Evolutionary conservation across 495 filamentous ascomycete genomes (phyloP), one percentile per base, ranked within the genome.

Genomic region (Podospora anserina): DNA sequence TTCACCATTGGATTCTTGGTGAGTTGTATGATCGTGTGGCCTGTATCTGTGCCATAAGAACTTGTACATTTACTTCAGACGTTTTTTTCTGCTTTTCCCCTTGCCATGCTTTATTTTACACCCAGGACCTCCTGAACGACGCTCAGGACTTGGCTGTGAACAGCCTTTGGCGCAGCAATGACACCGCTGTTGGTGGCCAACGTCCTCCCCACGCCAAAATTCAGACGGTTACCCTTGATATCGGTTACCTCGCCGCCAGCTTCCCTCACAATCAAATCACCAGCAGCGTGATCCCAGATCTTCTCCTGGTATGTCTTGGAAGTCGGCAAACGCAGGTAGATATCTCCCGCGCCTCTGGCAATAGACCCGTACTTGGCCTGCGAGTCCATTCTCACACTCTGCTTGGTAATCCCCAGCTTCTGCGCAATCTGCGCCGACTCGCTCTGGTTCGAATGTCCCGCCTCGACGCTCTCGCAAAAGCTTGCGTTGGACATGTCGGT

Each of bases 241-340:
- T 97, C 95, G 19, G 91, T 96, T 44, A 99, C 95, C 74, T 90
- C 83, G 27, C 94, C 96, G 61, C 96, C 95, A 4, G 96, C 93
- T 79, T 99, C 95, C 61, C 93, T 86, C 13, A 97, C 93, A 72
- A 99, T 94, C 63, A 99, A 78, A 69, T 96, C 93, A 44, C 95
- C 95, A n/a, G 92, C 94, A 34, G 94, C 96, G 80, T 99, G 95
- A 77, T 99, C 95, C 95, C 95, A 99, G 71, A 99, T 98, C 85
- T 99, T 99, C 85, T 99, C 95, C 81, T 96, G 88, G 79, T 98
- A 99, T 27, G 89, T 88, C 75, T 88, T 89, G 72, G 85, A 89
- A 15, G 90, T 88, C 19, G 96, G 95, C 32, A 99, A 81, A 63
- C 95, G 85, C 71, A 99, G 82, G 78, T 98, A 98, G 70, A 99